Base-by-base conservation (phyloP, 1,284 basidiomycete genomes). In the Ustilago nuda region DNA sequence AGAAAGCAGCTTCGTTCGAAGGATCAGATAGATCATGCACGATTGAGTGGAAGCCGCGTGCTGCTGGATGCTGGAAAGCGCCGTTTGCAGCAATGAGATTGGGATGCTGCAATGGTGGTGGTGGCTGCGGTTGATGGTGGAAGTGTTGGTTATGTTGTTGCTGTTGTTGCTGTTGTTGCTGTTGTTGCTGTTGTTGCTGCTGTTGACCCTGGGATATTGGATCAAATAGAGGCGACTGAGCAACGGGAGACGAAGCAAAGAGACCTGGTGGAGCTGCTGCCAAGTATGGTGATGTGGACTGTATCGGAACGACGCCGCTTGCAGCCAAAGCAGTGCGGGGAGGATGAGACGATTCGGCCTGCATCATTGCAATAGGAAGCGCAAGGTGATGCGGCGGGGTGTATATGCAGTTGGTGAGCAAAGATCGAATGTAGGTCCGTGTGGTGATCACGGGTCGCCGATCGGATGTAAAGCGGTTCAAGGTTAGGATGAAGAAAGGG, bases 301-400 rank as follows among this genome's bases (percentile, higher is more conserved):
- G 70, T 11, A 23, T 32, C 4, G 62, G 19, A 6, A 32, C 66
- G 19, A 55, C 48, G 30, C 36, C 32, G 27, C 39, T 55, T 37
- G 53, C 56, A 41, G 60, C 39, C 45, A 72, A 27, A 33, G 55
- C 27, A 35, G 60, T 56, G 30, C 45, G 63, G 0, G 62, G 55
- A 56, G 67, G 27, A 53, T 72, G 70, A 19, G 61, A 66, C 13
- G 70, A 52, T 30, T 64, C 71, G 54, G 61, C 65, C 71, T 68
- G 71, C 71, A 73, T 73, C 5, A 30, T 68, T 4, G 53, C 19
- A 33, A 52, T 8, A 39, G 57, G 8, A 12, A 19, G 66, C 13
- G 33, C n/a, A 41, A 17, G 32, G 27, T 55, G 50, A 60, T 58
- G 60, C 53, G 36, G 54, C 17, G 36, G 8, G 33, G 19, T 12